Evolutionary conservation across 352 stramenopile species (phyloP).

Genomic region (Phytophthora syringae): DNA sequence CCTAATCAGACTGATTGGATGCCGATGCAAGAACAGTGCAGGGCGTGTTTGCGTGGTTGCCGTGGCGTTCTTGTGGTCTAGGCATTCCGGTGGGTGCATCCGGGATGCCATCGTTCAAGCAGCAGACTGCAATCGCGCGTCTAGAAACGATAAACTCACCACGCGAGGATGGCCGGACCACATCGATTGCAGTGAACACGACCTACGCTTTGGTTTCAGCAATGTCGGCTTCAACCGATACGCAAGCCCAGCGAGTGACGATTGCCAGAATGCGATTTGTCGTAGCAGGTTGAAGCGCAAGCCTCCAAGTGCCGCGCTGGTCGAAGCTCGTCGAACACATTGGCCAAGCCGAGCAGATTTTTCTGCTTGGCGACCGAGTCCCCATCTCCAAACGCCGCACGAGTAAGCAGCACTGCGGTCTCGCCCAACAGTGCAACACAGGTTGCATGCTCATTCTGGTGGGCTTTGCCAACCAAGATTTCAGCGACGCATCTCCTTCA

Average conservation of each 20-base stretch:
- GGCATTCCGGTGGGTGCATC: conserved; percentile 25
- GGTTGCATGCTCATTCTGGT: conserved; percentile 37
- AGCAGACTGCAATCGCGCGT: background rate
- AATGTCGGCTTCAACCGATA: conserved; percentile 19
- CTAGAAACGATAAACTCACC: background rate
- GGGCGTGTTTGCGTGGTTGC: too few species aligned
- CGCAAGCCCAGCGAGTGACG: conserved; percentile 30
- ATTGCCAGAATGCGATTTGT: conserved; percentile 27
- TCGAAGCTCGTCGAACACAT: conserved; percentile 20
- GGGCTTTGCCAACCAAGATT: conserved; percentile 19
- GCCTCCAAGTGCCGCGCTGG: too few species aligned
- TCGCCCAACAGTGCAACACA: background rate
- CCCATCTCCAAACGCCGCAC: conserved; percentile 21
- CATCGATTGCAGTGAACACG: too few species aligned
- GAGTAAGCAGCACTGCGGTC: conserved; percentile 12
- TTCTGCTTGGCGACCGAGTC: too few species aligned
- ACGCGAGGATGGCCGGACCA: too few species aligned
- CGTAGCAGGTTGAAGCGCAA: too few species aligned
- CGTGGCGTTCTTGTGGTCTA: background rate
- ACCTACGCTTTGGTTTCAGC: conserved; percentile 32
- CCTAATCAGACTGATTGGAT: conserved; percentile 40
- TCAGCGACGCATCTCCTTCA: conserved; percentile 27
- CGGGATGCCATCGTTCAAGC: background rate
- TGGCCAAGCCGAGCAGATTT: too few species aligned
- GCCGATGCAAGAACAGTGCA: conserved; percentile 26